Conservation (phyloP, 192 early-diverging fungal genomes). For the Spizellomyces sp. region DNA sequence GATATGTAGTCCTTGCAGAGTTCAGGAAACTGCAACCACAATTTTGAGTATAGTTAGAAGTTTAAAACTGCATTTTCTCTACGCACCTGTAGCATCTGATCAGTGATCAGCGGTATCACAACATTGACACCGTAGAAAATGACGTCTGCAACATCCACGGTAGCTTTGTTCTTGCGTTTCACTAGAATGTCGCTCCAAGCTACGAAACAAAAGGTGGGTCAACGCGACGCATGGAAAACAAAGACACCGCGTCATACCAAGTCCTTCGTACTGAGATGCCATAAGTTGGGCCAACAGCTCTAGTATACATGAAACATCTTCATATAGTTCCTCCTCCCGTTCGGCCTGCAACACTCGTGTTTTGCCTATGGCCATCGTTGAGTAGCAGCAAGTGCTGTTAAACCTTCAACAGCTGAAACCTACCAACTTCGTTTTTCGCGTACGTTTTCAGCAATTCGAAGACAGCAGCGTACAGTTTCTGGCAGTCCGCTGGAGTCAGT, state of each 20-base stretch:
- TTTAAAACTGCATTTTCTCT: neutral
- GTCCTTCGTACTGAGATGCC: conserved; percentile 59
- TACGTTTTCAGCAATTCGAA: conserved; percentile 60
- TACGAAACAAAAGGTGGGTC: neutral
- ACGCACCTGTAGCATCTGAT: conserved; percentile 68
- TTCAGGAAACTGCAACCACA: conserved; percentile 52
- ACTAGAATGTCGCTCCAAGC: conserved; percentile 4
- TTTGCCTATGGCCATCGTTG: conserved; percentile 27
- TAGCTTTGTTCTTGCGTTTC: neutral
- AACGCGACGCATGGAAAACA: neutral
- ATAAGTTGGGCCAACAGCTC: conserved; percentile 62
- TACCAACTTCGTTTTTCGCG: conserved; percentile 57
- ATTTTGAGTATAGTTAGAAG: neutral
- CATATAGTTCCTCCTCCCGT: conserved; percentile 67
- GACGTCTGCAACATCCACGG: conserved; percentile 59
- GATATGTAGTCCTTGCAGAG: conserved; percentile 68
- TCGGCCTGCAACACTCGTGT: conserved; percentile 46
- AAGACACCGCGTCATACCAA: conserved; percentile 35
- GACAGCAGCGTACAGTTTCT: conserved; percentile 33
- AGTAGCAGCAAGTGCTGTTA: conserved; percentile 1
- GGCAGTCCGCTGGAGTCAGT: conserved; percentile 27
- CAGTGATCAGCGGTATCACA: conserved; percentile 70
- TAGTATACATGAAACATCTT: conserved; percentile 63
- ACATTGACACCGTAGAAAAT: conserved; percentile 73
- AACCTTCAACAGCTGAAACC: conserved; percentile 3